Conservation (phyloP, 2,329 filamentous ascomycete species). For the Fusarium sp. region DNA sequence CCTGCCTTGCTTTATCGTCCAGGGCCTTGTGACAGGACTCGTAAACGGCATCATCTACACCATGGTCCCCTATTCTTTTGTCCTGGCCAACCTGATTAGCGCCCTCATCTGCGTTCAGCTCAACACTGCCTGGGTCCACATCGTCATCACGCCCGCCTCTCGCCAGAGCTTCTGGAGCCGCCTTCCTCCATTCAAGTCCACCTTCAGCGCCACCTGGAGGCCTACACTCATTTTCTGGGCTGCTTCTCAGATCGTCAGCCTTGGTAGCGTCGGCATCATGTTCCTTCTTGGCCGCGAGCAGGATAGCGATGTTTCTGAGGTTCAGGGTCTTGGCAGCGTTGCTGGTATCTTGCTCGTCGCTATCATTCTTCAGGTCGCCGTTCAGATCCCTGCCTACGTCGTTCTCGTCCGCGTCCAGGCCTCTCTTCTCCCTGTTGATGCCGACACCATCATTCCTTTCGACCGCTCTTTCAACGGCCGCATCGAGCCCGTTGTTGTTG, state of each 20-base stretch:
- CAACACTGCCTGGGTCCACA: constrained; percentile 85
- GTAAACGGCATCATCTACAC: constrained; percentile 60
- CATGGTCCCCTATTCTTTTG: constrained; percentile 60
- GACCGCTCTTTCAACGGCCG: constrained; percentile 87
- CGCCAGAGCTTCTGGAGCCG: constrained; percentile 75
- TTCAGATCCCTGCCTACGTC: constrained; percentile 82
- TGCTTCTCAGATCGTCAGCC: constrained; percentile 64
- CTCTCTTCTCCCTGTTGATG: constrained; percentile 83
- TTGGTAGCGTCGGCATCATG: constrained; percentile 61
- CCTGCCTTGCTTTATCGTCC: constrained; percentile 63
- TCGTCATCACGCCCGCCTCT: constrained; percentile 80
- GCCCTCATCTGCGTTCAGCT: constrained; percentile 75
- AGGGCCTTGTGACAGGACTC: constrained; percentile 56
- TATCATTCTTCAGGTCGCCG: constrained; percentile 67
- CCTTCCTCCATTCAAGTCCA: constrained; percentile 73
- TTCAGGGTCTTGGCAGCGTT: constrained; percentile 57
- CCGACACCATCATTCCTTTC: constrained; percentile 89
- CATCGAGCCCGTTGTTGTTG: constrained; percentile 80
- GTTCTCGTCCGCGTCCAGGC: constrained; percentile 87
- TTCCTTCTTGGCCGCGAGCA: constrained; percentile 61
- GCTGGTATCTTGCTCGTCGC: constrained; percentile 61
- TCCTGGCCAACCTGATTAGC: constrained; percentile 58
- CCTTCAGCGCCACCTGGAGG: constrained; percentile 76
- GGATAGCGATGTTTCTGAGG: constrained; percentile 53
- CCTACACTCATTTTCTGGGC: constrained; percentile 75